phyloP scores from a whole-genome alignment of 108 stramenopile genomes.

The Nitzschia putrida region DNA sequence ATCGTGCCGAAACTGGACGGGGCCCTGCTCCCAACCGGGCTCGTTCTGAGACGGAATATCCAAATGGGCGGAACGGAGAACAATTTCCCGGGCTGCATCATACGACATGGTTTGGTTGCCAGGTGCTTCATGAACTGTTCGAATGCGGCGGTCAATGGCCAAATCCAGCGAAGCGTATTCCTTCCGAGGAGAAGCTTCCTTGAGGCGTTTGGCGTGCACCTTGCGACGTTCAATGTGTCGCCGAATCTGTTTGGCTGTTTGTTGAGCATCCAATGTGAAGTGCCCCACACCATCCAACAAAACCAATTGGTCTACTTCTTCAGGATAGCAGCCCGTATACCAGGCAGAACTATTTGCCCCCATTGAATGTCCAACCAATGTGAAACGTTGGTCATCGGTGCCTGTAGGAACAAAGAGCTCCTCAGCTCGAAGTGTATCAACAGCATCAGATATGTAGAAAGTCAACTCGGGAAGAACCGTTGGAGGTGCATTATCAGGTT shows the following conservation, averaged over 20 bases:
- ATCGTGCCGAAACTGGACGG: constrained; percentile 73
- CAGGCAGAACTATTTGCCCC: constrained; percentile 56
- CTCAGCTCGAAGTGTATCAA: constrained; percentile 5
- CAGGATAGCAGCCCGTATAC: constrained; percentile 65
- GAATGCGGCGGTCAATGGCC: constrained; percentile 52
- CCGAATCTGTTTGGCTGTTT: constrained; percentile 55
- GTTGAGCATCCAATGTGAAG: constrained; percentile 36
- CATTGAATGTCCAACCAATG: constrained; percentile 74
- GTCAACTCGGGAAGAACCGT: constrained; percentile 27
- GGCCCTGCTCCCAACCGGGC: not conserved
- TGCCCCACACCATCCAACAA: constrained; percentile 72
- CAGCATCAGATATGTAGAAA: constrained; percentile 45
- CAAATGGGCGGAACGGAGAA: constrained; percentile 33
- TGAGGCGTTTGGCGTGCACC: not conserved
- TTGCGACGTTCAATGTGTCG: constrained; percentile 22
- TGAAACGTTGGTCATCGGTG: not conserved
- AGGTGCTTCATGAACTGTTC: constrained; percentile 59
- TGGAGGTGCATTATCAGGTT: constrained; percentile 35
- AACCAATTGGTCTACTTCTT: constrained; percentile 54
- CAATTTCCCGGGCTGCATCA: constrained; percentile 68
- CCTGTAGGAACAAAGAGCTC: not conserved
- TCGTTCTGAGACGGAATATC: not conserved
- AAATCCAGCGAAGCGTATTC: constrained; percentile 48
- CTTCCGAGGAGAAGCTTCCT: constrained; percentile 19
- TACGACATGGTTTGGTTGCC: constrained; percentile 71